A percentile compares a stretch with the other conserved stretches of the same genome.
phyloP scores from a whole-genome alignment of 192 early-diverging fungal genomes.

The Entrophospora sp. region DNA sequence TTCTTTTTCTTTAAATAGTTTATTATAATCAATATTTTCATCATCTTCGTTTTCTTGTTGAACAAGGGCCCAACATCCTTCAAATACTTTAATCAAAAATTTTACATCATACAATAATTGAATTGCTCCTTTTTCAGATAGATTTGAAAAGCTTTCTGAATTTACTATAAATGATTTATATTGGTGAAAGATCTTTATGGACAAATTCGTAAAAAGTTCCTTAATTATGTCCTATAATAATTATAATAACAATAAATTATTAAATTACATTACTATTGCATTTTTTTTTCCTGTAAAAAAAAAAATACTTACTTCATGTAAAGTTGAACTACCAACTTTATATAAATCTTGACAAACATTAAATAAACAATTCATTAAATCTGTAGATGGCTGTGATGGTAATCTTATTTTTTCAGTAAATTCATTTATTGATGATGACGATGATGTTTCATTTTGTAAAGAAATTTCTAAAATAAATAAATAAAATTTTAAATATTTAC shows the following conservation, averaged over 20 bases:
- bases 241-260: neutral
- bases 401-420: constrained; percentile 23
- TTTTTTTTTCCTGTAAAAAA: neutral
- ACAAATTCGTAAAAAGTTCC: constrained; percentile 17
- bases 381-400: constrained; percentile 34
- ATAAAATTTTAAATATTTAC: neutral
- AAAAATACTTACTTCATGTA: constrained; percentile 36
- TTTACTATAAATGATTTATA: constrained; percentile 18
- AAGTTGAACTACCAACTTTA: constrained; percentile 28
- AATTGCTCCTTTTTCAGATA: constrained; percentile 46
- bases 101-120: constrained; percentile 59
- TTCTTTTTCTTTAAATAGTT: constrained; percentile 6
- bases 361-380: constrained; percentile 36
- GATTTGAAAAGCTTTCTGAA: neutral
- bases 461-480: neutral
- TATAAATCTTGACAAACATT: constrained; percentile 37
- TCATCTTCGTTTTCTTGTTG: too few species aligned
- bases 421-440: neutral
- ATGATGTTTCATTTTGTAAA: neutral
- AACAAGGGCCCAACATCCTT: constrained; percentile 15
- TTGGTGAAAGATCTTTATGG: constrained; percentile 8
- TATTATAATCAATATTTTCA: constrained; percentile 1
- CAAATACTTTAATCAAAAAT: constrained; percentile 42
- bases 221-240: constrained; percentile 11
- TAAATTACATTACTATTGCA: neutral